phyloP scores from a whole-genome alignment of 2,329 filamentous ascomycete species.

The Rhinocladiella similis region DNA sequence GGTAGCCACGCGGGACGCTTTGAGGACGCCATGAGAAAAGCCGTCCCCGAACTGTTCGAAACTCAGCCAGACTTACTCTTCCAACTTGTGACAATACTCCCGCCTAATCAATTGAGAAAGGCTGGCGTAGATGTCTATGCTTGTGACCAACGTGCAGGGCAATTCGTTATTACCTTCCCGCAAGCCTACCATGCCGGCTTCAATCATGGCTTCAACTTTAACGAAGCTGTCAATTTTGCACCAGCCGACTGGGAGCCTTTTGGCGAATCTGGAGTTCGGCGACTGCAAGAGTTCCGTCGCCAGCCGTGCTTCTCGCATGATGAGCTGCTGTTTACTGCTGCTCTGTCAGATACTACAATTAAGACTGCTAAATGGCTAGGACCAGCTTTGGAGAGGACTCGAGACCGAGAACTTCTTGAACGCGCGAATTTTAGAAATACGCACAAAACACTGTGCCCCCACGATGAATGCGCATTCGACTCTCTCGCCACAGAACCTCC shows the following conservation, averaged over 20 bases:
- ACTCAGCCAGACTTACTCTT: slow-evolving; percentile 95
- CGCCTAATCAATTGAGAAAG: slow-evolving; percentile 88
- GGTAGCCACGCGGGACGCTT: slow-evolving; percentile 93
- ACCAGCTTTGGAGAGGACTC: slow-evolving; percentile 78
- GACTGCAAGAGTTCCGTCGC: slow-evolving; percentile 81
- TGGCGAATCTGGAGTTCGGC: slow-evolving; percentile 80
- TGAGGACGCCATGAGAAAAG: slow-evolving; percentile 90
- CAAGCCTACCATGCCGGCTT: slow-evolving; percentile 97
- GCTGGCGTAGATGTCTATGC: slow-evolving; percentile 92
- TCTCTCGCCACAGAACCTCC: slow-evolving; percentile 31
- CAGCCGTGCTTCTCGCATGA: slow-evolving; percentile 98
- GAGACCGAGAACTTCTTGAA: slow-evolving; percentile 68
- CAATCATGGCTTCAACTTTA: slow-evolving; percentile 98
- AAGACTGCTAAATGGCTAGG: slow-evolving; percentile 94
- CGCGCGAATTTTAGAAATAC: slow-evolving; percentile 68
- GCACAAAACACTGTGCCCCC: slow-evolving; percentile 58
- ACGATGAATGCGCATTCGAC: slow-evolving; percentile 54
- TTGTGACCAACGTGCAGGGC: slow-evolving; percentile 90
- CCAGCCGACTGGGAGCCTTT: slow-evolving; percentile 93
- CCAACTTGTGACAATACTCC: slow-evolving; percentile 93
- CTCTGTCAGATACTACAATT: slow-evolving; percentile 76
- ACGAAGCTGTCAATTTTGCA: slow-evolving; percentile 95
- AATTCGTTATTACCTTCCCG: slow-evolving; percentile 95
- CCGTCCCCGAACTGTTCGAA: slow-evolving; percentile 94
- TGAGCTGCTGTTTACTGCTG: slow-evolving; percentile 87